phyloP scores from a whole-genome alignment of 1,139 yeast genomes.

The Pichia inconspicua region DNA sequence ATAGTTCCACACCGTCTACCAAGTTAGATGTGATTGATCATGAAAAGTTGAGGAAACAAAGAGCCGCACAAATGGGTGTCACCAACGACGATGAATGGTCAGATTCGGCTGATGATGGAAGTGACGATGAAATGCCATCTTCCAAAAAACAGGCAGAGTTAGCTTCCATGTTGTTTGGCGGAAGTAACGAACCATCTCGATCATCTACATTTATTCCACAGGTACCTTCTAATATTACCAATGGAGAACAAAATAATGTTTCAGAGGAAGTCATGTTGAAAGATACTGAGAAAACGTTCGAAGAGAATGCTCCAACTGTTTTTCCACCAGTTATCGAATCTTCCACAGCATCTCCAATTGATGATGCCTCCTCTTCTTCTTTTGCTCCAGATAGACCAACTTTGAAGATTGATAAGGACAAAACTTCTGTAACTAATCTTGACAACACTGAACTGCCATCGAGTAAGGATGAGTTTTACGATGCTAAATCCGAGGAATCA shows the following conservation, averaged over 20 bases:
- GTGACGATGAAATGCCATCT: constrained; percentile 33
- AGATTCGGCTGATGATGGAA: constrained; percentile 50
- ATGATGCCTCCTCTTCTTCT: not conserved
- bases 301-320: not conserved
- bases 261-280: not conserved
- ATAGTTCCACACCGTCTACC: constrained; percentile 13
- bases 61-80: constrained; percentile 58
- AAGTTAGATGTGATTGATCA: constrained; percentile 32
- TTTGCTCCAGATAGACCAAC: not conserved
- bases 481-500: constrained; percentile 17
- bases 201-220: constrained; percentile 18
- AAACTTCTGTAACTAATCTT: not conserved
- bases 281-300: not conserved
- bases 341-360: not conserved
- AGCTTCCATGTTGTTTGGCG: constrained; percentile 50
- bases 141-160: constrained; percentile 51
- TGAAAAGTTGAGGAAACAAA: constrained; percentile 52
- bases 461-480: constrained; percentile 13
- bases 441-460: not conserved
- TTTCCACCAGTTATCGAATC: not conserved
- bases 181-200: constrained; percentile 17
- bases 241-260: not conserved
- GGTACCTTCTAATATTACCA: not conserved
- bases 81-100: constrained; percentile 35
- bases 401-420: not conserved